Evolutionary conservation across 2,329 filamentous ascomycete species (phyloP), one percentile per base, ranked within the genome.

Genomic region (Ophiosphaerella korrae): DNA sequence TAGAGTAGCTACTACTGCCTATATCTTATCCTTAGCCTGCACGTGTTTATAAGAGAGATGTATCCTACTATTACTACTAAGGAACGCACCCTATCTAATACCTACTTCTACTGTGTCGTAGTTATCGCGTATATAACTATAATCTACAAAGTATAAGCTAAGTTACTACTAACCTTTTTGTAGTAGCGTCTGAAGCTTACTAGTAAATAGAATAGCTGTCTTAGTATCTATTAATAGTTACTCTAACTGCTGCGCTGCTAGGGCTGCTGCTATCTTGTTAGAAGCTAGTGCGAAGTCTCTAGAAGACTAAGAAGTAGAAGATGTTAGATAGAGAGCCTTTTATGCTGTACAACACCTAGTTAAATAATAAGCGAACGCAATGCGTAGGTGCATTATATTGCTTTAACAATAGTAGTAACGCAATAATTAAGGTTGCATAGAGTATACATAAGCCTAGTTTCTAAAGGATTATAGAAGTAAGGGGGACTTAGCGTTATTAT

Each of bases 271-370:
- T 61, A 32, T 45, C 62, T 8, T 61, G 62, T 37, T 66, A 63
- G 40, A 49, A 61, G 47, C 50, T 49, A 45, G 53, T 61, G 9
- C 58, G 56, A 2, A 42, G 63, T 58, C 60, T 75, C 60, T 63
- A 67, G 63, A 76, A 81, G 53, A 88, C 86, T 1, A 90, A 96
- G 69, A 94, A 93, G 74, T 89, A 95, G 53, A 91, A 94, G 71
- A 97, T 97, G 93, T 78, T 96, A 13, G 81, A 81, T 29, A 89
- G 90, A 9, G 82, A 89, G 34, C 82, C 85, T n/a, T 97, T 91
- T 74, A 87, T 86, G 53, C 89, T 90, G 6, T 92, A 88, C 57
- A 86, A 90, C 68, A 83, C 86, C 53, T 87, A 91, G 64, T 82
- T 99, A 4, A 82, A 89, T 12, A 81, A 89, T 16, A 92, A 97